Base-by-base conservation (phyloP, 2,329 filamentous ascomycete species). In the Emmonsiellopsis sp. region DNA sequence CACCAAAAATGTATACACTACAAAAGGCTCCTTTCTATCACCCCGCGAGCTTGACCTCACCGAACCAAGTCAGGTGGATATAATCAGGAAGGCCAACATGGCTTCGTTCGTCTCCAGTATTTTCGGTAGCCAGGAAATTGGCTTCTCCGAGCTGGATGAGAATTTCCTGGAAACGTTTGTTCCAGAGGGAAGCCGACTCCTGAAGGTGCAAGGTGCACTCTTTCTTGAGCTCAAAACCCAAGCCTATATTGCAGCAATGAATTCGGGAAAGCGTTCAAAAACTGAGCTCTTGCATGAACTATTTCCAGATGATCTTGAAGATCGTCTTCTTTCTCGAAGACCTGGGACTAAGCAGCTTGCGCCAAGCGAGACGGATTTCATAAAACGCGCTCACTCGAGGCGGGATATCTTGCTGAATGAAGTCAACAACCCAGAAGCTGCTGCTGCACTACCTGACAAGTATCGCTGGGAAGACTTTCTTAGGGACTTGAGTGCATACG, bases 141-240 rank as follows among this genome's bases (percentile, higher is more conserved):
- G 80, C 8, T 84, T 85, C 59, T 79, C 77, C 48, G 79, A 84
- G 57, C 67, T 85, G 43, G 82, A 85, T 60, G 77, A 82, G 44
- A 74, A 78, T 58, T 85, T 85, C 61, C 70, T 85, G 27, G 77
- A 84, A 44, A 81, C 80, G 0, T 85, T 85, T 62, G 79, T 84
- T 7, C 78, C 80, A 0, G 76, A 82, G 52, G 79, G 80, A 27
- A 75, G 74, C 39, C 73, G 78, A 9, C 64, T 86, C 21, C 67
- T 82, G 17, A 82, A 82, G 59, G 79, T 77, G 56, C 81, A 84
- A 60, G 80, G 79, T 2, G 75, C 77, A 11, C 69, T 86, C 31
- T 83, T 79, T 58, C 72, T 85, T 11, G 82, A 85, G 56, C 68
- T 86, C 14, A 86, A 86, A 67, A 85, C 83, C 1, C 83, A 85